Evolutionary conservation across 2,329 filamentous ascomycete species (phyloP).

Genomic region (Stagonosporopsis cucurbitacearum): DNA sequence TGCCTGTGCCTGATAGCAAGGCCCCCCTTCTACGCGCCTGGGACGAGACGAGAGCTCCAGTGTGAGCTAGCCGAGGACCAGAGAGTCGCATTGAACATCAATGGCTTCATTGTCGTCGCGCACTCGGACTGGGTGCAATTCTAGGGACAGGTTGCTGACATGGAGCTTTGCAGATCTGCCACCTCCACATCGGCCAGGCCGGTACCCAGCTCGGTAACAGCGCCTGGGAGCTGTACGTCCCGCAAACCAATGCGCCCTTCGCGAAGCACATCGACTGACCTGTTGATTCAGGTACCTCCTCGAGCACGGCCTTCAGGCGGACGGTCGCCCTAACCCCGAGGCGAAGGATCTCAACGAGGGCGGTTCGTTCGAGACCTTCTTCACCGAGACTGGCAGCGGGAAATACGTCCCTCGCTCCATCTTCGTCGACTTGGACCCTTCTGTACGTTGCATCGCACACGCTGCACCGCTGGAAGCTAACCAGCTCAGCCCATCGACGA

Average conservation of each 20-base stretch:
- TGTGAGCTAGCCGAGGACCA: slow-evolving; percentile 8
- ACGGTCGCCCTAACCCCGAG: slow-evolving; percentile 69
- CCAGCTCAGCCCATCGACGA: slow-evolving; percentile 67
- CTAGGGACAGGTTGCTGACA: slow-evolving; percentile 22
- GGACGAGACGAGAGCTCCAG: slow-evolving; percentile 13
- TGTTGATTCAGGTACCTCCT: slow-evolving; percentile 67
- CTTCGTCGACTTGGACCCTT: slow-evolving; percentile 76
- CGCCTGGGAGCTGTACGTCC: slow-evolving; percentile 75
- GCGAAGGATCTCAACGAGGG: slow-evolving; percentile 65
- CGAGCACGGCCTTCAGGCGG: slow-evolving; percentile 71
- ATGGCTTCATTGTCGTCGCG: neutral
- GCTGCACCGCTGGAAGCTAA: slow-evolving; percentile 23
- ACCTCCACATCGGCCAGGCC: slow-evolving; percentile 74
- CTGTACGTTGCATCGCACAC: slow-evolving; percentile 51
- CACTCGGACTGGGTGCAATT: neutral
- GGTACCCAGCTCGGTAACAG: slow-evolving; percentile 77
- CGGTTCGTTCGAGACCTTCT: slow-evolving; percentile 75
- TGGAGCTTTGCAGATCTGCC: slow-evolving; percentile 60
- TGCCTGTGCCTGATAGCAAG: slow-evolving; percentile 5
- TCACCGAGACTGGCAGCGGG: slow-evolving; percentile 73
- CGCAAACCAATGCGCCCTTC: slow-evolving; percentile 13
- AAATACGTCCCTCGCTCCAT: slow-evolving; percentile 76
- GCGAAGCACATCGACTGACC: slow-evolving; percentile 28
- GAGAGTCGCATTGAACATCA: slow-evolving; percentile 7
- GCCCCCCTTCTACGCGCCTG: slow-evolving; percentile 18